A percentile compares a stretch with the other conserved stretches of the same genome.
Conservation (phyloP, 345 rosid species). For the Salix viminalis region DNA sequence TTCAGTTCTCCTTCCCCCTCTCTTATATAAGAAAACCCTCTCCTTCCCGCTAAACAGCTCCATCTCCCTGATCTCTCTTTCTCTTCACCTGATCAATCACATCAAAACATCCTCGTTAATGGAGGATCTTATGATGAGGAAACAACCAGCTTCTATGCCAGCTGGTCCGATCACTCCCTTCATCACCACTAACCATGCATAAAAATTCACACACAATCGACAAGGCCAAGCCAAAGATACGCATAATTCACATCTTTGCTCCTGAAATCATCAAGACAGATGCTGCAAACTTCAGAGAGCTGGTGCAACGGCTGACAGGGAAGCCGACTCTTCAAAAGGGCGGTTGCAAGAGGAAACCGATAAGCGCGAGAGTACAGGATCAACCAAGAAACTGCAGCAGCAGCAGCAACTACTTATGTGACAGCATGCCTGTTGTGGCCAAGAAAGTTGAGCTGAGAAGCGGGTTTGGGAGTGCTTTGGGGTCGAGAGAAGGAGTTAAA, state of each 20-base stretch:
- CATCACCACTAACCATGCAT: slow-evolving; percentile 42
- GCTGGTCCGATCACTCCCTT: slow-evolving; percentile 5
- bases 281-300: slow-evolving; percentile 75
- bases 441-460: slow-evolving; percentile 28
- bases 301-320: slow-evolving; percentile 89
- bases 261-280: slow-evolving; percentile 96
- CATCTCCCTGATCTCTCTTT: slow-evolving; percentile 23
- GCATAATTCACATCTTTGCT: slow-evolving; percentile 82
- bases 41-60: slow-evolving; percentile 23
- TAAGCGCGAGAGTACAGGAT: background rate
- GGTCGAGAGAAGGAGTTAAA: slow-evolving; percentile 16
- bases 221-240: slow-evolving; percentile 66
- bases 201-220: slow-evolving; percentile 46
- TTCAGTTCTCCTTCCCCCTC: slow-evolving; percentile 5
- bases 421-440: background rate
- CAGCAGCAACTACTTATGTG: background rate
- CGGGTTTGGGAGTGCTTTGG: slow-evolving; percentile 19
- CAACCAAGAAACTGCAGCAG: background rate
- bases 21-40: slow-evolving; percentile 16
- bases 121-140: slow-evolving; percentile 40
- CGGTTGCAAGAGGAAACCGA: background rate
- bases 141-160: slow-evolving; percentile 7
- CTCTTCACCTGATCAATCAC: background rate
- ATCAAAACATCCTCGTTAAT: slow-evolving; percentile 17
- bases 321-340: slow-evolving; percentile 38